Conservation (phyloP, 176 grass and related monocot genomes). For the Lolium rigidum region DNA sequence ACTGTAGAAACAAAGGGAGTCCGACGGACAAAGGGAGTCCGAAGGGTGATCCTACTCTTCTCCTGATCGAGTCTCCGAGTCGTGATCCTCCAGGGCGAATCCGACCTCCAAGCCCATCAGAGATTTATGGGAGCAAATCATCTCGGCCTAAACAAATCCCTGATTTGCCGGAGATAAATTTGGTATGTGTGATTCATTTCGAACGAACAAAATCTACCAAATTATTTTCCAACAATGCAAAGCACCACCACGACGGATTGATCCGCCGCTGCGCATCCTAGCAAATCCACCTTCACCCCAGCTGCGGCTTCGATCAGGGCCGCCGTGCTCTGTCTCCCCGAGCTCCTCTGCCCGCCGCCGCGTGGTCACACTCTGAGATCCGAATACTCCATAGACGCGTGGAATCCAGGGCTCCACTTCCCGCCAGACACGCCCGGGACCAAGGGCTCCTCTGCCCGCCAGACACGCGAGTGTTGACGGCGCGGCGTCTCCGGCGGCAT, state of each 20-base stretch:
- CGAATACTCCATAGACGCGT: too few relatives aligned
- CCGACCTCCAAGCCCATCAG: neutral
- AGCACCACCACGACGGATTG: neutral
- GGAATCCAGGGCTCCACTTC: too few relatives aligned
- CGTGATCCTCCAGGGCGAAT: too few relatives aligned
- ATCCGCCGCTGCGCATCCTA: neutral
- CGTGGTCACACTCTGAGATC: neutral
- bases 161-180: neutral
- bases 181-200: neutral
- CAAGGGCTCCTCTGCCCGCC: too few relatives aligned
- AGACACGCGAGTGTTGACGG: too few relatives aligned
- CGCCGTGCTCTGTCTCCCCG: neutral
- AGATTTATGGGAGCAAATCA: neutral
- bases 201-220: neutral
- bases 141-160: neutral
- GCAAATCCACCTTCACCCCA: neutral
- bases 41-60: too few relatives aligned
- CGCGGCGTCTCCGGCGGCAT: too few relatives aligned
- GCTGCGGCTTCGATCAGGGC: neutral
- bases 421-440: too few relatives aligned
- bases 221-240: neutral
- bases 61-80: too few relatives aligned
- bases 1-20: too few relatives aligned
- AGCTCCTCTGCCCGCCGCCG: neutral
- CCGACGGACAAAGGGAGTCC: too few relatives aligned